Conservation (phyloP, 73 alveolate species). For the Tetrahymena elliotti region DNA sequence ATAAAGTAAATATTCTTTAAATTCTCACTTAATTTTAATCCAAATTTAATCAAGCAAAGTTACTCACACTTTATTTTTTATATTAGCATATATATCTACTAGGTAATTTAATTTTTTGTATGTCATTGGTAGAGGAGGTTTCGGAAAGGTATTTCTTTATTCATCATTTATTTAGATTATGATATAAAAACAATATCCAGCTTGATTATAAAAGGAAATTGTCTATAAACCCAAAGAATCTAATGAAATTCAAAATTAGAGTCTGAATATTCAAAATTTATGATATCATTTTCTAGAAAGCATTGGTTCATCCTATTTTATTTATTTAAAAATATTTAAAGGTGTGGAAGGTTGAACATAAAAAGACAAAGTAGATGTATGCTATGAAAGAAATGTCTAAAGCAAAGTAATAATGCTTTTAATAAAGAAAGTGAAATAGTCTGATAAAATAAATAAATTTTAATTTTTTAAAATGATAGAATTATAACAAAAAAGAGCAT, state of each 20-base stretch:
- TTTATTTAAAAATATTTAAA: neutral
- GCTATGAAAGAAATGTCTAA: constrained; percentile 64
- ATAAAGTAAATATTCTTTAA: neutral
- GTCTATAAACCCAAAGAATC: too few species aligned
- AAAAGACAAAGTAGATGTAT: constrained; percentile 42
- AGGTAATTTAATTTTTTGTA: neutral
- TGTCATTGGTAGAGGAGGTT: neutral
- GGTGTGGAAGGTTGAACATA: constrained; percentile 81
- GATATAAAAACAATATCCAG: too few species aligned
- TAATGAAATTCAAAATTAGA: too few species aligned
- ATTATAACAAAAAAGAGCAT: constrained; percentile 73
- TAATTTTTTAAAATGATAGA: constrained; percentile 44
- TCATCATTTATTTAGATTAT: too few species aligned
- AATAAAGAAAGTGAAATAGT: too few species aligned
- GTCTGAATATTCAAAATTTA: too few species aligned
- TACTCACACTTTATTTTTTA: neutral
- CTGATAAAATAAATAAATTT: too few species aligned
- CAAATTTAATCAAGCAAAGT: too few species aligned
- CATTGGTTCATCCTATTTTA: too few species aligned
- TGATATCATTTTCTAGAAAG: too few species aligned
- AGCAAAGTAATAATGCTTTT: constrained; percentile 1
- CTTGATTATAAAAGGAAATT: too few species aligned
- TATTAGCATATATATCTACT: neutral
- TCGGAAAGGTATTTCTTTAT: neutral
- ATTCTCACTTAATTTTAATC: too few species aligned